Base-by-base conservation (phyloP, 306 rosid species). In the Phaseolus lunatus region DNA sequence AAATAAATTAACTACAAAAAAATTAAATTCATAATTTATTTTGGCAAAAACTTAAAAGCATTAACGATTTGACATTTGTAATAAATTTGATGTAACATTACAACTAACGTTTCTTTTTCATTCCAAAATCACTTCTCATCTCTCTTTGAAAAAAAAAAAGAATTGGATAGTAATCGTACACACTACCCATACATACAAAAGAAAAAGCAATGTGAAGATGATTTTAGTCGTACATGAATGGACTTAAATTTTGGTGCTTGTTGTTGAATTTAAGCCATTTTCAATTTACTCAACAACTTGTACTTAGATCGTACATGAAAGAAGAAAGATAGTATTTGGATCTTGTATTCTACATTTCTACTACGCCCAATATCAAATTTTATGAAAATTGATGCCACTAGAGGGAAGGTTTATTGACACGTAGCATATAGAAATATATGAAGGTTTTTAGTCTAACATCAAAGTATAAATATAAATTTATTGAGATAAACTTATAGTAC, bases 31-130 rank as follows among this genome's bases (percentile, higher is more conserved):
- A n/a, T n/a, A n/a, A n/a, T n/a, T n/a, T n/a, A n/a, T n/a, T n/a
- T n/a, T n/a, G n/a, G n/a, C n/a, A n/a, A n/a, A n/a, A n/a, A n/a
- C n/a, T n/a, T n/a, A n/a, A n/a, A n/a, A n/a, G n/a, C n/a, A n/a
- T n/a, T n/a, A n/a, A n/a, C n/a, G 67, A 16, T 8, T 7, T 15
- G 67, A 31, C 43, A 15, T 61, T 14, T 61, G 29, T 61, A 31
- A 61, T 61, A 61, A 31, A 29, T 31, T 26, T 62, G 68, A 62
- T 62, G 45, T 31, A 62, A 62, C 68, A 31, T 9, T 27, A 27
- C 15, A 59, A 27, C 67, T 15, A 26, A 59, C 65, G 11, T 5
- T 58, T 26, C 5, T 26, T 26, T 58, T 58, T 58, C 5, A 13
- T 58, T 27, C 1, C 10, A 58, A 58, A 59, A 59, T 27, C 13